phyloP scores from a whole-genome alignment of 2,329 filamentous ascomycete species.

The Scedosporium minutisporum region DNA sequence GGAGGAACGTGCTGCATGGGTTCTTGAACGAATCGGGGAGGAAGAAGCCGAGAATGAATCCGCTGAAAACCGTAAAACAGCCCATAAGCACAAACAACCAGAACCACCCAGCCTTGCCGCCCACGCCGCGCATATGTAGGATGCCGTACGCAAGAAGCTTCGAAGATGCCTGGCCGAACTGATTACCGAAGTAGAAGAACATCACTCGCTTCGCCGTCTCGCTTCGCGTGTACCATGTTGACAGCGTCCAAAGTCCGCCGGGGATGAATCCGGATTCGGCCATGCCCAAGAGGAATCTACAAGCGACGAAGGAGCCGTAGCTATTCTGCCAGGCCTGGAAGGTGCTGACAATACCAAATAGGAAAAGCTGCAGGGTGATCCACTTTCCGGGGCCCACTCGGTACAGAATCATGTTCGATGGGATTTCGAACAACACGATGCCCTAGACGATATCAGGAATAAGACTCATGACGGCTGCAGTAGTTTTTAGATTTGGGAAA shows the following conservation, averaged over 20 bases:
- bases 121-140: slow-evolving; percentile 22
- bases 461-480: too few species aligned
- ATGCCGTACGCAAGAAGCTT: slow-evolving; percentile 31
- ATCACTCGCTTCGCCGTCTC: slow-evolving; percentile 36
- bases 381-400: slow-evolving; percentile 35
- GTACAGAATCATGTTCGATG: slow-evolving; percentile 37
- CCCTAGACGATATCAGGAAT: slow-evolving; percentile 13
- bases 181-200: slow-evolving; percentile 34
- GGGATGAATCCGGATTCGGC: slow-evolving; percentile 30
- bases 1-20: slow-evolving; percentile 17
- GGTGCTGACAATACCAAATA: slow-evolving; percentile 23
- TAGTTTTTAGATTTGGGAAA: too few species aligned
- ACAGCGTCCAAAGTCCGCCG: slow-evolving; percentile 36
- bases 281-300: slow-evolving; percentile 22
- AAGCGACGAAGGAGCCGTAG: slow-evolving; percentile 22
- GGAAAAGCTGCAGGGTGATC: slow-evolving; percentile 17
- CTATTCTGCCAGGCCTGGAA: slow-evolving; percentile 26
- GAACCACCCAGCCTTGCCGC: slow-evolving; percentile 21
- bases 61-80: slow-evolving; percentile 23
- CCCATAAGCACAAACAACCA: slow-evolving; percentile 26
- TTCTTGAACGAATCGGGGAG: slow-evolving; percentile 20
- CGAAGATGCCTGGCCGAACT: slow-evolving; percentile 26
- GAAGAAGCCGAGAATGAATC: slow-evolving; percentile 19
- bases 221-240: slow-evolving; percentile 34
- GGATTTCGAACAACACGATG: slow-evolving; percentile 37